A percentile compares a stretch with the other conserved stretches of the same genome.
Evolutionary conservation across 75 land plant genomes (phyloP).

Genomic region (Cupressus sempervirens): DNA sequence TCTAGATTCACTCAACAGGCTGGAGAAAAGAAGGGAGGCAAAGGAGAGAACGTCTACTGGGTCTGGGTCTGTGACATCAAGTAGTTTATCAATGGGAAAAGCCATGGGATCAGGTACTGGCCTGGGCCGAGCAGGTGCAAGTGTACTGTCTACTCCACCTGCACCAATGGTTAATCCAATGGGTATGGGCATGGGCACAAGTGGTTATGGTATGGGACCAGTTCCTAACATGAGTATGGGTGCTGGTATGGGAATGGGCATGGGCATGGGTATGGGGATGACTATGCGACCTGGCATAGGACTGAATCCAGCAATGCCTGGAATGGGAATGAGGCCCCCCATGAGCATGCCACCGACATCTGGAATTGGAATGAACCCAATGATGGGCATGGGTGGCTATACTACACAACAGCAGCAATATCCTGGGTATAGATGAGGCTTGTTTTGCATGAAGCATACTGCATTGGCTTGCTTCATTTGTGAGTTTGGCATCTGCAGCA

Average conservation of each 20-base stretch:
- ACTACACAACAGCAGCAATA: constrained; percentile 56
- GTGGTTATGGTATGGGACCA: constrained; percentile 16
- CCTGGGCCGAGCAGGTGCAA: constrained; percentile 82
- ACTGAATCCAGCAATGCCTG: constrained; percentile 12
- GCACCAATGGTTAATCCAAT: constrained; percentile 33
- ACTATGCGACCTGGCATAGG: constrained; percentile 40
- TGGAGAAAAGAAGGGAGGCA: constrained; percentile 56
- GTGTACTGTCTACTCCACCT: constrained; percentile 54
- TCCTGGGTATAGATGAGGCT: constrained; percentile 46
- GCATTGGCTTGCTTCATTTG: not conserved
- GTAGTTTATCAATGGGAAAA: constrained; percentile 66
- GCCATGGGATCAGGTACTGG: constrained; percentile 99
- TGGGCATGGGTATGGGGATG: constrained; percentile 27
- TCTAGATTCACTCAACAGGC: constrained; percentile 68
- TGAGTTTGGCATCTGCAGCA: not conserved
- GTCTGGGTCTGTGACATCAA: constrained; percentile 25
- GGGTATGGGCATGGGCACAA: constrained; percentile 41
- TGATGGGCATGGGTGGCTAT: constrained; percentile 52
- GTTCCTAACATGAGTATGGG: constrained; percentile 28
- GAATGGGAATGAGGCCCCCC: constrained; percentile 13
- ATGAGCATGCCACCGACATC: constrained; percentile 55
- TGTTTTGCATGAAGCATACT: not conserved
- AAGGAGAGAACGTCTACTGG: constrained; percentile 31
- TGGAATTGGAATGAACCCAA: constrained; percentile 44
- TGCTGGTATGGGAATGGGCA: constrained; percentile 42